Evolutionary conservation across 2,329 filamentous ascomycete species (phyloP).

Genomic region (Trichoderma gracile): DNA sequence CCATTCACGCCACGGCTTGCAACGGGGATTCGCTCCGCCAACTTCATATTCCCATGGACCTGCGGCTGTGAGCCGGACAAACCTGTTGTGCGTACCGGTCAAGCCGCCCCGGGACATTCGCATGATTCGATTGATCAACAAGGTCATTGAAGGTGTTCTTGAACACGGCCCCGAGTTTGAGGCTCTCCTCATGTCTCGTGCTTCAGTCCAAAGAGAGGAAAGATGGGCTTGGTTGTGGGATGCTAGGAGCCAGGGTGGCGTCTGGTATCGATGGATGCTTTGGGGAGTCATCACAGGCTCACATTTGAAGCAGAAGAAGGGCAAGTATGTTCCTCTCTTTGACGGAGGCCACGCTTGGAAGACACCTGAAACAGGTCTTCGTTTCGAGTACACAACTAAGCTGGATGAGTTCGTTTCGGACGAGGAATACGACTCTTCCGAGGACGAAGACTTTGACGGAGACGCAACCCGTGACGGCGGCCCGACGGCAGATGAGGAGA

Average conservation of each 20-base stretch:
- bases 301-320: conserved; percentile 47
- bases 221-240: conserved; percentile 96
- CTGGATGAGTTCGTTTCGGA: conserved; percentile 82
- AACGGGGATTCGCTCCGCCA: conserved; percentile 73
- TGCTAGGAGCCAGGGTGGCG: conserved; percentile 71
- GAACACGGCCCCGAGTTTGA: conserved; percentile 85
- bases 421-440: conserved; percentile 81
- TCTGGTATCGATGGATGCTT: conserved; percentile 91
- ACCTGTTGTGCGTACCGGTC: conserved; percentile 68
- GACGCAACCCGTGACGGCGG: conserved; percentile 53
- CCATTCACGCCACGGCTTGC: conserved; percentile 47
- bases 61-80: conserved; percentile 47
- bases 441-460: conserved; percentile 73
- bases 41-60: conserved; percentile 59
- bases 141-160: conserved; percentile 77
- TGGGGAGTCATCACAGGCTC: conserved; percentile 81
- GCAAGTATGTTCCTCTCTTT: conserved; percentile 66
- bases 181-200: conserved; percentile 83
- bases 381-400: conserved; percentile 76
- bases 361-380: conserved; percentile 68
- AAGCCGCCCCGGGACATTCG: conserved; percentile 75
- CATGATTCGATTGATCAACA: conserved; percentile 82
- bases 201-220: conserved; percentile 80
- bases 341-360: conserved; percentile 79
- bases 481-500: conserved; percentile 49